phyloP scores from a whole-genome alignment of 371 early-diverging fungal species.

The Mucor saturninus region DNA sequence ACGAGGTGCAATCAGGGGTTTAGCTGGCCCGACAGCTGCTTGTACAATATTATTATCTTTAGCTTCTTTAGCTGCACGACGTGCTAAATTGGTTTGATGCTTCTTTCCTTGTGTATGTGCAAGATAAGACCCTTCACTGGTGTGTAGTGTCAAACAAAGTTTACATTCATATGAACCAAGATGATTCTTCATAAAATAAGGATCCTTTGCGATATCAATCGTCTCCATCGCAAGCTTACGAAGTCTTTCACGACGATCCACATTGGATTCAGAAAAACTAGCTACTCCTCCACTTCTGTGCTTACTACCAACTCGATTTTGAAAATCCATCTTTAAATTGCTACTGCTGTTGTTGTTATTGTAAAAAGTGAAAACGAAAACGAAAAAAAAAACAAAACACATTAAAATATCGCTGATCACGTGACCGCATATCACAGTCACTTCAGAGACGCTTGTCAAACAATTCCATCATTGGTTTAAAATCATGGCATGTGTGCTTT shows the following conservation, averaged over 20 bases:
- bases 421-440: no score
- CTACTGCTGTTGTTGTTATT: no score
- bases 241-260: constrained; percentile 94
- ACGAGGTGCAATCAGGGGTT: constrained; percentile 47
- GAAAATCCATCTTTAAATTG: constrained; percentile 64
- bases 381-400: no score
- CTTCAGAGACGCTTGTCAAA: no score
- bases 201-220: constrained; percentile 96
- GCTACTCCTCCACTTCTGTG: constrained; percentile 92
- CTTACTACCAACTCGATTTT: constrained; percentile 91
- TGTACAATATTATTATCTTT: constrained; percentile 66
- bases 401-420: no score
- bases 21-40: constrained; percentile 57
- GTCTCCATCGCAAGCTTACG: constrained; percentile 96
- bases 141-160: constrained; percentile 93
- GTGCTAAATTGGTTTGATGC: constrained; percentile 95
- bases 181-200: constrained; percentile 98
- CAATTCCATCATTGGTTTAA: no score
- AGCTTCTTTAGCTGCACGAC: constrained; percentile 93
- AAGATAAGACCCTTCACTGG: constrained; percentile 95
- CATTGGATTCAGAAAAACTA: constrained; percentile 84
- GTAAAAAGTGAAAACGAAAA: no score
- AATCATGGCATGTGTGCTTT: no score
- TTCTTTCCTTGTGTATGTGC: constrained; percentile 99
- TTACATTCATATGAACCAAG: constrained; percentile 98